A percentile compares a stretch with the other conserved stretches of the same genome.
Conservation (phyloP, 257 asterid species). For the Apocynum venetum region DNA sequence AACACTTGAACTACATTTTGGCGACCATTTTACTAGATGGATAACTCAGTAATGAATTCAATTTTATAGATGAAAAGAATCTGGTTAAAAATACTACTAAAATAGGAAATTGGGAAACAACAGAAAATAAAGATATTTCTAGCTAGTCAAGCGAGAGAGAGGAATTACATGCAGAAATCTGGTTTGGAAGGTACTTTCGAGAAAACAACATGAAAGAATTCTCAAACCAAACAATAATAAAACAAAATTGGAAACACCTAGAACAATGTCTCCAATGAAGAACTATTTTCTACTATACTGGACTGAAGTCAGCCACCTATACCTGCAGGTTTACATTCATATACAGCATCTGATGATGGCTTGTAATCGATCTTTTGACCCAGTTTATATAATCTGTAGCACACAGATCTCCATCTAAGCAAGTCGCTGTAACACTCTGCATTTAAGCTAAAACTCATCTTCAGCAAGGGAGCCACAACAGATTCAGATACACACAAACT, state of each 20-base stretch:
- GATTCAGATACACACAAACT: not conserved
- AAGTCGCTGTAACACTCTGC: not conserved
- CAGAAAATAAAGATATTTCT: not conserved
- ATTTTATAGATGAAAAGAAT: no score
- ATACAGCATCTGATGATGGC: not conserved
- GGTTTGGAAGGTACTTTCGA: not conserved
- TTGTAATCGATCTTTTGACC: not conserved
- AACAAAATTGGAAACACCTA: conserved; percentile 13
- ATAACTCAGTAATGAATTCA: no score
- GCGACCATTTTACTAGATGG: not conserved
- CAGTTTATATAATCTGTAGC: not conserved
- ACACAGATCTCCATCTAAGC: not conserved
- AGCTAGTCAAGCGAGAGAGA: not conserved
- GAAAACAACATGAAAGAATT: conserved; percentile 7
- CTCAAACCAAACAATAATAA: not conserved
- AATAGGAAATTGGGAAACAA: not conserved
- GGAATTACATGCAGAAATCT: not conserved
- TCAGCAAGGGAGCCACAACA: not conserved
- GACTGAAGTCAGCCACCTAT: conserved; percentile 7
- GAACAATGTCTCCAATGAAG: conserved; percentile 5
- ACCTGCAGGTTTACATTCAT: conserved; percentile 8
- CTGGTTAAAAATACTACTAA: no score
- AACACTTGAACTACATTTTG: not conserved
- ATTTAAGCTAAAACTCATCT: not conserved
- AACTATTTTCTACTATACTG: not conserved